phyloP scores from a whole-genome alignment of 2,329 filamentous ascomycete species.

The Ceratocystiopsis sp. region DNA sequence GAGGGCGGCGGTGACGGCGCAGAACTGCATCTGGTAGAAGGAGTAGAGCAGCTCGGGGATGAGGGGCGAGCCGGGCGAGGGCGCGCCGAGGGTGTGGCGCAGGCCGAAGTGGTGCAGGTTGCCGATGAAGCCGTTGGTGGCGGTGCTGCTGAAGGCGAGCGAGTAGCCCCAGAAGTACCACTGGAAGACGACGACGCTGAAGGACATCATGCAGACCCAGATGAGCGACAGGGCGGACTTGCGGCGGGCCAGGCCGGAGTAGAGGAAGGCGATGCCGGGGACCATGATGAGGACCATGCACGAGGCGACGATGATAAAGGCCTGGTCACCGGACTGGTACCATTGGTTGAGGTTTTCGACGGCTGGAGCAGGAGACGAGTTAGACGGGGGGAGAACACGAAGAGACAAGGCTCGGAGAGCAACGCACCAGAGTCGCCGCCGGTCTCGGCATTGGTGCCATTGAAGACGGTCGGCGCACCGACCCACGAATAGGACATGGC shows the following conservation, averaged over 20 bases:
- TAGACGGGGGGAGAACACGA: neutral
- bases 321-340: slow-evolving; percentile 81
- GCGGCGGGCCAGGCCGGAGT: slow-evolving; percentile 90
- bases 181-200: slow-evolving; percentile 84
- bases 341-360: slow-evolving; percentile 88
- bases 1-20: slow-evolving; percentile 79
- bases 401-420: neutral
- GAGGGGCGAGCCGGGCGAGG: slow-evolving; percentile 77
- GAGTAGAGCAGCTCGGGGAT: slow-evolving; percentile 82
- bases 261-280: slow-evolving; percentile 90
- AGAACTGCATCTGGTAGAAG: slow-evolving; percentile 99
- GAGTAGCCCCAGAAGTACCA: slow-evolving; percentile 99
- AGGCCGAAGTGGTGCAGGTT: slow-evolving; percentile 80
- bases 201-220: slow-evolving; percentile 91
- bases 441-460: slow-evolving; percentile 43
- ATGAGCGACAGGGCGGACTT: slow-evolving; percentile 96
- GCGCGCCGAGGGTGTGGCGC: slow-evolving; percentile 62
- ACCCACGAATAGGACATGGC: slow-evolving; percentile 43
- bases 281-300: slow-evolving; percentile 96
- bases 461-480: slow-evolving; percentile 41
- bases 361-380: slow-evolving; percentile 28
- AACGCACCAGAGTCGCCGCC: slow-evolving; percentile 67
- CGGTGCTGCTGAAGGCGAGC: slow-evolving; percentile 69
- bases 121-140: slow-evolving; percentile 81
- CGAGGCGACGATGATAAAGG: slow-evolving; percentile 77